Percentiles rank a stretch among this genome's conserved stretches.
phyloP scores from a whole-genome alignment of 768 basidiomycete species.

The Kwoniella mangroviensis region DNA sequence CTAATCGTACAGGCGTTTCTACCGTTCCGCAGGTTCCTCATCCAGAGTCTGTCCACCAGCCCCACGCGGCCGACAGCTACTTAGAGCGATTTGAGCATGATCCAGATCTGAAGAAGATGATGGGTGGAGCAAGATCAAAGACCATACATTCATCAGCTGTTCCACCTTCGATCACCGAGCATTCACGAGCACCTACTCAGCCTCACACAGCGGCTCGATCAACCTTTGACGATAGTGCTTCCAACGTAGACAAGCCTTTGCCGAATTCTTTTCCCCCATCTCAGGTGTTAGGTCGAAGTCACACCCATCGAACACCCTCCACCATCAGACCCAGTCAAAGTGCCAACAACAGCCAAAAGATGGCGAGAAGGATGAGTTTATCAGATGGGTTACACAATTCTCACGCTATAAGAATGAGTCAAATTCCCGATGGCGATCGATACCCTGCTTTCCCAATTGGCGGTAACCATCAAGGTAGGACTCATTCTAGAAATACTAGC shows the following conservation, averaged over 20 bases:
- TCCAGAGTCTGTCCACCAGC: conserved; percentile 22
- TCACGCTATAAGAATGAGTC: conserved; percentile 13
- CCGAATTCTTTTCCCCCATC: conserved; percentile 35
- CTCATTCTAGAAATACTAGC: conserved; percentile 33
- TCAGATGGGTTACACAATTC: conserved; percentile 37
- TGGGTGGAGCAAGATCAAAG: conserved; percentile 39
- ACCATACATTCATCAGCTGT: conserved; percentile 47
- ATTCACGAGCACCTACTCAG: conserved; percentile 11
- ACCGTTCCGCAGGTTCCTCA: conserved; percentile 18
- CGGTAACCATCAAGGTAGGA: conserved; percentile 21
- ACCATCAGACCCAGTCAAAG: conserved; percentile 5
- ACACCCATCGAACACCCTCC: conserved; percentile 19
- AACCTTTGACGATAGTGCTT: conserved; percentile 18
- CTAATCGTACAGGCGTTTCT: conserved; percentile 13
- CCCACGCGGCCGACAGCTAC: conserved; percentile 49
- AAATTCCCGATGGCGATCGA: conserved; percentile 43
- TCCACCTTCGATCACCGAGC: conserved; percentile 12
- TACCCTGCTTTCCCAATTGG: conserved; percentile 48
- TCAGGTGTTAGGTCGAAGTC: conserved; percentile 17
- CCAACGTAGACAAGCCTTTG: conserved; percentile 48
- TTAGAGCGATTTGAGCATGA: conserved; percentile 79
- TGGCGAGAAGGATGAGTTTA: conserved; percentile 31
- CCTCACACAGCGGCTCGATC: conserved; percentile 9
- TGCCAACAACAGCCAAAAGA: conserved; percentile 11
- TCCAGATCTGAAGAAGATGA: conserved; percentile 72